Percentiles rank a stretch among this genome's conserved stretches.
Evolutionary conservation across 495 filamentous ascomycete species (phyloP).

Genomic region (Rhizodiscina lignyota): DNA sequence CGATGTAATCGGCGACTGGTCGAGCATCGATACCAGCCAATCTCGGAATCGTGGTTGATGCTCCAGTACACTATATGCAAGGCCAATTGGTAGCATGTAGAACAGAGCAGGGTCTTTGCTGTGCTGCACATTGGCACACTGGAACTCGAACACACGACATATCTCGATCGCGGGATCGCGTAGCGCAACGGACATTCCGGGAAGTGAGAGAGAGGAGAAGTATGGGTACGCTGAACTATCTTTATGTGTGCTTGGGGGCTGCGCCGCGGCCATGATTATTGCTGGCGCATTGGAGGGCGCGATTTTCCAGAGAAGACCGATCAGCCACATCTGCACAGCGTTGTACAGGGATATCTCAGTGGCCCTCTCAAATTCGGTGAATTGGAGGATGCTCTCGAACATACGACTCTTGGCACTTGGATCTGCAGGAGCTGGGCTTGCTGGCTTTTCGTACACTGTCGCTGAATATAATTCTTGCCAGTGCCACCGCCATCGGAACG

Average conservation of each 20-base stretch:
- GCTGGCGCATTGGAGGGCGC: neutral
- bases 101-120: constrained; percentile 1
- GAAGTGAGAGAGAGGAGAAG: neutral
- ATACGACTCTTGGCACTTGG: neutral
- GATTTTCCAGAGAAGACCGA: constrained; percentile 2
- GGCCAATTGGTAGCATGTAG: constrained; percentile 7
- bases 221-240: no score
- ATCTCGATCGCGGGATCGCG: constrained; percentile 8
- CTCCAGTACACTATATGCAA: constrained; percentile 6
- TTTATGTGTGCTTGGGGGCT: neutral
- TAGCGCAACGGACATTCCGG: neutral
- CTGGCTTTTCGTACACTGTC: constrained; percentile 3
- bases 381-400: constrained; percentile 1
- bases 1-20: constrained; percentile 1
- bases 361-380: constrained; percentile 1
- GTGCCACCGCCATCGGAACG: constrained; percentile 5
- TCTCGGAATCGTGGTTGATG: constrained; percentile 1
- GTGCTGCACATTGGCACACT: neutral
- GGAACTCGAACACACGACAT: constrained; percentile 6
- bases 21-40: constrained; percentile 6
- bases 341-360: constrained; percentile 8
- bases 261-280: neutral
- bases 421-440: neutral
- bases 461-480: constrained; percentile 3
- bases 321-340: constrained; percentile 6